Base-by-base conservation (phyloP, 257 asterid species). In the Handroanthus guayacan region DNA sequence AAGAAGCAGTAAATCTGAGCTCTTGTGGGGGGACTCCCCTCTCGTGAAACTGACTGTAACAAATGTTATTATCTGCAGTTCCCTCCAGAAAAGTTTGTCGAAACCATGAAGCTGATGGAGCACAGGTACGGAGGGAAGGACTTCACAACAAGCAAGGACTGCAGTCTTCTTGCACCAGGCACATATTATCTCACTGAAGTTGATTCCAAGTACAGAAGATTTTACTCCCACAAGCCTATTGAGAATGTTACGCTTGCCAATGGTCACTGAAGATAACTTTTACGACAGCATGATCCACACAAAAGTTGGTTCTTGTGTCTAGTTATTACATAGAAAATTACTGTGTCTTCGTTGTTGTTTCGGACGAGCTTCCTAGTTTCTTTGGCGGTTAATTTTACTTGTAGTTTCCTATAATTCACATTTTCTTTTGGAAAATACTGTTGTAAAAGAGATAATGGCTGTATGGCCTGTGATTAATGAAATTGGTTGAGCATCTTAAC, bases 171-270 rank as follows among this genome's bases (percentile, higher is more conserved):
- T 47, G 74, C 83, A 20, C 88, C 90, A 0, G 97, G 97, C 51
- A 89, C 95, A 9, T 89, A 86, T 80, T 89, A 86, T 64, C 91
- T 91, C 74, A 88, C 92, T 10, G 90, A 89, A 73, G 95, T 91
- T 9, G 97, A 91, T 76, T 86, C 95, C 64, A 87, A 76, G 84
- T 91, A 87, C 78, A 81, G 97, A 51, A 79, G 97, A 82, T 91
- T 84, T 83, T 91, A 91, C 44, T 36, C 86, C 41, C 79, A 84
- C 88, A 91, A 91, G 64, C 77, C 86, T 56, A 62, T 7, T 17
- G 92, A 84, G 78, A 80, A 83, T 38, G 94, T 85, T 37, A 51
- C 69, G 34, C 3, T 86, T 14, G 84, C 85, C 71, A 90, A 90
- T 0, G 92, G 96, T 17, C 89, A 88, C 83, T 90, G 79, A 88